Base-by-base conservation (phyloP, 352 stramenopile genomes). In the Globisporangium megalacanthum region DNA sequence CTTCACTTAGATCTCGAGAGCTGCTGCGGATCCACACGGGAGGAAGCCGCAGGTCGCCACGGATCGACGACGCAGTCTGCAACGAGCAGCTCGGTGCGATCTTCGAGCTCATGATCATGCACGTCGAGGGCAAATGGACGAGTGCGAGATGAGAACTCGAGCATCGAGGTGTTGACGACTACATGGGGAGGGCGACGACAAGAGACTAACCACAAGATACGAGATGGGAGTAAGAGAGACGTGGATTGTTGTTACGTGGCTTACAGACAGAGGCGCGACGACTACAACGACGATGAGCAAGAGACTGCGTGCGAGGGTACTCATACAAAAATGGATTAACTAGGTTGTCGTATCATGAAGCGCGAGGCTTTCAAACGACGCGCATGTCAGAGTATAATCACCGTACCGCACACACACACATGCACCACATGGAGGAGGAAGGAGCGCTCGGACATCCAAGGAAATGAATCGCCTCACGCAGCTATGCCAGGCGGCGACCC, bases 251-350 rank as follows among this genome's bases (percentile, higher is more conserved):
- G 52, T 52, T 59, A 52, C 45, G 11, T 29, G 25, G 25, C 25
- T 29, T 29, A 29, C 25, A 29, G 25, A 4, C 4, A 44, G 25
- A 19, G 54, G 35, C 46, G 33, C 45, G 19, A 41, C 8, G 13
- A 4, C 41, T 10, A n/a, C 33, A 37, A 4, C 41, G 6, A n/a
- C 33, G 49, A 49, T 0, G 17, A 6, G 13, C 8, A 51, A 19
- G 10, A 25, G 39, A 50, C 25, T 54, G 19, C 19, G 37, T 15
- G 39, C 15, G 48, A 11, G 19, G 48, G 70, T 80, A 87, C 77
- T 88, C 77, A 88, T 85, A 75, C 64, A 65, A 69, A 67, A 75
- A 88, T 88, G 78, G 78, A 88, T 84, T 82, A 85, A 80, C 71
- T 83, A 83, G 75, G 57, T 86, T 86, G 73, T 85, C 75, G 74